Base-by-base conservation (phyloP, 225 moss, liverwort and hornwort genomes). In the Polytrichum commune region DNA sequence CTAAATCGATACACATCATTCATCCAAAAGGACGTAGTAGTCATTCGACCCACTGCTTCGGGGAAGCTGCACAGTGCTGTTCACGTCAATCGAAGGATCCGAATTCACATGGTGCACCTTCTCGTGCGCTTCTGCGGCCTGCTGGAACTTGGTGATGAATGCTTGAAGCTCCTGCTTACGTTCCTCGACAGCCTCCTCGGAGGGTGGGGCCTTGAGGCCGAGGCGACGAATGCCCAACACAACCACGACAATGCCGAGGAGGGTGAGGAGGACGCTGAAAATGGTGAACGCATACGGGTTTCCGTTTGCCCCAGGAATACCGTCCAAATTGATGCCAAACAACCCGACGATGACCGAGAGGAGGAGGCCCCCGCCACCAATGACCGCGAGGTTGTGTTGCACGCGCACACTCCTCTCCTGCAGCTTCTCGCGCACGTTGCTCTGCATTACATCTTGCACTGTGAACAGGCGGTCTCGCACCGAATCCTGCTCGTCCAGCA, bases 361-460 rank as follows among this genome's bases (percentile, higher is more conserved):
- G 24, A 97, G 62, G 8, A 97, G 86, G 19, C 94, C 94, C 6
- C 90, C 90, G 3, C 94, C 92, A 53, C 97, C 97, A 54, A 97
- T 78, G 3, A 97, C 86, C 3, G 86, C 88, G n/a, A 97, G 70
- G 69, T 97, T 97, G 75, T 97, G 97, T 4, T 91, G 92, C 81
- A 97, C 88, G 8, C 89, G 88, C 1, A 94, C 86, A 20, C 94
- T 94, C 53, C 79, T 74, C 73, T 97, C 94, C 80, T 92, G 92
- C 71, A 94, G 84, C 62, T 82, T 85, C 73, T 89, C 89, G 5
- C 97, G 80, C 61, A 88, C 89, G 24, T 90, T 88, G 74, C 79
- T 81, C 64, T 92, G 97, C 97, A 97, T 94, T 25, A 92, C 94
- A 77, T 97, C 92, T 73, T 97, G 94, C 8, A 97, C 92, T 1